Evolutionary conservation across 805 yeast species (phyloP), one percentile per base, ranked within the genome.

Genomic region (Candida sithepensis): DNA sequence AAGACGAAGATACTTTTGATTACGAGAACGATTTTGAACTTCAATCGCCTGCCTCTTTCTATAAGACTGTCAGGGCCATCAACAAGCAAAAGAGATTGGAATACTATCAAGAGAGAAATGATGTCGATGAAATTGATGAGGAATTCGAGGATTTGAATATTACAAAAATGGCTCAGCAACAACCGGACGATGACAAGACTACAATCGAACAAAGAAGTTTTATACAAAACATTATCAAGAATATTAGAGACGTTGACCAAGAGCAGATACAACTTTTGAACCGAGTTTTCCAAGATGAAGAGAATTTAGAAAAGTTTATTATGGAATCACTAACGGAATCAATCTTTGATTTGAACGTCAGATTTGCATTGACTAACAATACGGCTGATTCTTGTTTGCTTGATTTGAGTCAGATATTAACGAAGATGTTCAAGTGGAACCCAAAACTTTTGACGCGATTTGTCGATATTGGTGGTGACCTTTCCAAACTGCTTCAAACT

Each of bases 11-110:
- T 30, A 30, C 34, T 4, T 30, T 30, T 22, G 52, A 48, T 23
- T 50, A 54, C 37, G 60, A 52, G 8, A 37, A 47, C 10, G 57
- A 53, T 40, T 57, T 57, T 50, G 62, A 53, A 14, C 46, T 46
- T 37, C 48, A 47, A 44, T 43, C 53, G 10, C 46, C 46, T 36
- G 45, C 51, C 26, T 3, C 3, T 16, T 30, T 53, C 7, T 39
- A 49, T 21, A 44, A 52, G 24, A 52, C 55, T 12, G 52, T 56
- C 30, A 50, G 49, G 24, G 42, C 55, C 22, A 38, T 54, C 40
- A 51, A 51, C 42, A 56, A 56, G 37, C 48, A 49, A 23, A 46
- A 46, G 36, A 47, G 58, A 18, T 45, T 59, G n/a, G 53, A 54
- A 23, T 48, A 50, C 16, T 59, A 55, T 40, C 52, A 44, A 43